A percentile compares a stretch with the other conserved stretches of the same genome.
Conservation (phyloP, 1,284 basidiomycete species). For the Apiotrichum akiyoshidainum region DNA sequence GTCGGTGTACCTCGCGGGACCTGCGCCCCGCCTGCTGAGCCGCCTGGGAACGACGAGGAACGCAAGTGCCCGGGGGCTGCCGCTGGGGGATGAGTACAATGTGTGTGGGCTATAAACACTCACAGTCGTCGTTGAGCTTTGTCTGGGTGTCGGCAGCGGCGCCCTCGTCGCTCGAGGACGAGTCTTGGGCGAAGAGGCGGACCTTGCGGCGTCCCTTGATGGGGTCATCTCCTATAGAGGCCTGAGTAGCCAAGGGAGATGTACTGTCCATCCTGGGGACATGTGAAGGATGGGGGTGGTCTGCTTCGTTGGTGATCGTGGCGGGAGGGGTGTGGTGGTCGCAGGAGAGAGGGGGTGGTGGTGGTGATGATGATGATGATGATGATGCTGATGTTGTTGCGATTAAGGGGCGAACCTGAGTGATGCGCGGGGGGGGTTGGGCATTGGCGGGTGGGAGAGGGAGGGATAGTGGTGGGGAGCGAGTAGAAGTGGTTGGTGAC, state of each 20-base stretch:
- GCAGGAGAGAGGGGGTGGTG: no score
- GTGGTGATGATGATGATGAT: no score
- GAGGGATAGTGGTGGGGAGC: no score
- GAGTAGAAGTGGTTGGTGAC: no score
- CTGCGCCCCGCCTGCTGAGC: constrained; percentile 9
- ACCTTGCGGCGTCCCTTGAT: constrained; percentile 15
- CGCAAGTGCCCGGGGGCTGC: constrained; percentile 15
- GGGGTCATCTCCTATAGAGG: constrained; percentile 9
- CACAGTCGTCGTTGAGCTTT: constrained; percentile 10
- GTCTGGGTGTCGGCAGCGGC: not conserved
- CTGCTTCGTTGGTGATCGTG: not conserved
- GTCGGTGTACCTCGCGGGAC: constrained; percentile 1
- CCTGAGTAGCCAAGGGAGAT: constrained; percentile 14
- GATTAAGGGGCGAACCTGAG: no score
- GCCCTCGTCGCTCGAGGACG: constrained; percentile 13
- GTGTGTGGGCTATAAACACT: not conserved
- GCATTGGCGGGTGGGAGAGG: no score
- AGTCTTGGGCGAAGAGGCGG: constrained; percentile 17
- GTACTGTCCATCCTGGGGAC: constrained; percentile 7
- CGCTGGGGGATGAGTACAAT: not conserved
- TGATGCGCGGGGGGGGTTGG: no score
- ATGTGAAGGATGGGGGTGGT: not conserved
- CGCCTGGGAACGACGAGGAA: constrained; percentile 22
- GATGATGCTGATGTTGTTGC: no score
- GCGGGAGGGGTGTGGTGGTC: no score